phyloP scores from a whole-genome alignment of 2,329 filamentous ascomycete species.

The Colletotrichum musicola region DNA sequence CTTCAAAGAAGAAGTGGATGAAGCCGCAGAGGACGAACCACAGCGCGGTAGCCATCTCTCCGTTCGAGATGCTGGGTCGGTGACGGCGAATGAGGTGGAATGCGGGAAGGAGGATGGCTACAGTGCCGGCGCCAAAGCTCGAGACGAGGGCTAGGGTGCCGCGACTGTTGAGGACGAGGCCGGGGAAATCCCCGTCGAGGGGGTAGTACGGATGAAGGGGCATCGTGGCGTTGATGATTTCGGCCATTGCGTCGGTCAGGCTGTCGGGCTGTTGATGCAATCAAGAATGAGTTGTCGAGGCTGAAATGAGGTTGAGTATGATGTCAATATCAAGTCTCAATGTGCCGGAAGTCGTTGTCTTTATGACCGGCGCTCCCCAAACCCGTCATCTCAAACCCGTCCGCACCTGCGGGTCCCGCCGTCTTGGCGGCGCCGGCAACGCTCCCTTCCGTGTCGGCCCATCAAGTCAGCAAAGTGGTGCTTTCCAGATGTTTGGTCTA shows the following conservation, averaged over 20 bases:
- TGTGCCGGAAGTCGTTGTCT: background rate
- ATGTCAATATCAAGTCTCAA: background rate
- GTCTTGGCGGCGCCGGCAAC: constrained; percentile 4
- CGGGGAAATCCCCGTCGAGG: constrained; percentile 69
- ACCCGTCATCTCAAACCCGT: background rate
- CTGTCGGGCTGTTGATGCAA: too few species aligned
- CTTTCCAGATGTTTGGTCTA: background rate
- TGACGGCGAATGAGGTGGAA: constrained; percentile 64
- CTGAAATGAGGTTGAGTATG: background rate
- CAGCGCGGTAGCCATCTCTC: constrained; percentile 71
- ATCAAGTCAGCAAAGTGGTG: background rate
- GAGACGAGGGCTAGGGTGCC: constrained; percentile 69
- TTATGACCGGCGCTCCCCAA: too few species aligned
- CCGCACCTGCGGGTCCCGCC: background rate
- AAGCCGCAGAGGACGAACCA: constrained; percentile 82
- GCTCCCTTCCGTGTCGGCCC: constrained; percentile 23
- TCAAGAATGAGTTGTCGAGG: too few species aligned
- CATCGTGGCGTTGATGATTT: constrained; percentile 24
- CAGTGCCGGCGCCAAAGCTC: constrained; percentile 69
- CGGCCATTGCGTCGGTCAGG: background rate
- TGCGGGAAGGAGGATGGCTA: constrained; percentile 68
- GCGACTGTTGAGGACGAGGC: constrained; percentile 76
- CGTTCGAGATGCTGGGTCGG: constrained; percentile 63
- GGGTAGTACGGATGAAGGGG: constrained; percentile 78
- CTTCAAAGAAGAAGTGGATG: constrained; percentile 59